A percentile compares a stretch with the other conserved stretches of the same genome.
Conservation (phyloP, 73 alveolate species). For the Stentor coeruleus region DNA sequence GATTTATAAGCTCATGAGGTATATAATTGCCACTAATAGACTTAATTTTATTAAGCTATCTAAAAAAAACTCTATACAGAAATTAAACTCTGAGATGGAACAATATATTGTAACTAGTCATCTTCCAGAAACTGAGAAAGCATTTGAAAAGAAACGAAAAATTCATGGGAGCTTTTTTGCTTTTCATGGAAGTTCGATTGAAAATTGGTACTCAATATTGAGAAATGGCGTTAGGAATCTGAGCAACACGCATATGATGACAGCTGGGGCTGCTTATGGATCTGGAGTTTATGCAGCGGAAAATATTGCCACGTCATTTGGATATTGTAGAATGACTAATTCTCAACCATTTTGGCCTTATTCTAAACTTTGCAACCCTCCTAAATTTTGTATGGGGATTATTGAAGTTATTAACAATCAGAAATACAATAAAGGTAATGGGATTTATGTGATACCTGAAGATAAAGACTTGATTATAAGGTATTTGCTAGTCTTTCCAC, state of each 20-base stretch:
- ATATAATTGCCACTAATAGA: conserved; percentile 48
- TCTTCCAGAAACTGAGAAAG: conserved; percentile 38
- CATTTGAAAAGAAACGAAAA: conserved; percentile 29
- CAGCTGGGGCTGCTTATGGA: conserved; percentile 78
- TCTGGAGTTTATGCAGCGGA: conserved; percentile 57
- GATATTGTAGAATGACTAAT: conserved; percentile 29
- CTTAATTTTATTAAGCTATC: conserved; percentile 22
- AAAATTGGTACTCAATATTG: conserved; percentile 56
- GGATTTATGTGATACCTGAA: conserved; percentile 11
- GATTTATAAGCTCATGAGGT: conserved; percentile 38
- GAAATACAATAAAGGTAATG: not conserved
- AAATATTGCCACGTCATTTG: conserved; percentile 38
- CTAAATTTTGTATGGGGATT: conserved; percentile 4
- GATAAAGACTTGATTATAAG: conserved; percentile 3
- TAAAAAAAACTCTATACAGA: not conserved
- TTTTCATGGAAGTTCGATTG: conserved; percentile 59
- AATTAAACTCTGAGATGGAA: not conserved
- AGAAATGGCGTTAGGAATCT: conserved; percentile 64
- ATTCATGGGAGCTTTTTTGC: conserved; percentile 51
- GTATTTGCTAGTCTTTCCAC: not conserved
- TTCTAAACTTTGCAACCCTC: not conserved
- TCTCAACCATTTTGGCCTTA: not conserved
- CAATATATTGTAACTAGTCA: conserved; percentile 38
- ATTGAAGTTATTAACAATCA: conserved; percentile 13
- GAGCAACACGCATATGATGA: conserved; percentile 55